phyloP scores from a whole-genome alignment of 768 basidiomycete species.

The Naganishia randhawae region DNA sequence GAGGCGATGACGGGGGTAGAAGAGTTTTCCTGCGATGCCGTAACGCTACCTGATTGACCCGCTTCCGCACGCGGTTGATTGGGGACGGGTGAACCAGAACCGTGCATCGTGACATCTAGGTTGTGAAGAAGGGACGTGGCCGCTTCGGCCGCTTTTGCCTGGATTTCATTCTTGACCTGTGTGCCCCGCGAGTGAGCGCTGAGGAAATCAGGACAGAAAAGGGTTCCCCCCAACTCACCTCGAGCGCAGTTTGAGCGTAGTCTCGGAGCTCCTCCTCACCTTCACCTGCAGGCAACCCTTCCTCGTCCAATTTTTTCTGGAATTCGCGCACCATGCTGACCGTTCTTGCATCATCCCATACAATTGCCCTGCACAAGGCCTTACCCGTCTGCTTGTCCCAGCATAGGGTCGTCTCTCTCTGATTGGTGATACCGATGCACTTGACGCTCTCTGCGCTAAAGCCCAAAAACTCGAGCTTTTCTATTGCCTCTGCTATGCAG shows the following conservation, averaged over 20 bases:
- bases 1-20: constrained; percentile 16
- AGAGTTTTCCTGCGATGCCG: constrained; percentile 4
- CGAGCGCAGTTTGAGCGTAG: constrained; percentile 52
- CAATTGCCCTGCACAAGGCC: constrained; percentile 69
- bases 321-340: constrained; percentile 77
- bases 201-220: constrained; percentile 1
- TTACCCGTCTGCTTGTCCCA: constrained; percentile 90
- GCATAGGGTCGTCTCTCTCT: constrained; percentile 89
- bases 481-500: constrained; percentile 71
- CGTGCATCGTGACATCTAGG: constrained; percentile 9
- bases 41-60: constrained; percentile 13
- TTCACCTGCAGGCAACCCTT: constrained; percentile 61
- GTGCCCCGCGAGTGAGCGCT: neutral
- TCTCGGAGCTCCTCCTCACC: constrained; percentile 65
- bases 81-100: constrained; percentile 1
- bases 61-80: neutral
- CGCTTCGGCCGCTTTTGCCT: constrained; percentile 6
- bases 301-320: constrained; percentile 65
- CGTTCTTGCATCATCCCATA: constrained; percentile 95
- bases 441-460: constrained; percentile 74
- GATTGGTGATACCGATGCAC: constrained; percentile 94
- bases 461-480: constrained; percentile 67
- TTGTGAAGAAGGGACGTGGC: neutral
- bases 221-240: constrained; percentile 6
- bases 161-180: constrained; percentile 14